phyloP scores from a whole-genome alignment of 306 rosid genomes.

The Phaseolus lunatus region DNA sequence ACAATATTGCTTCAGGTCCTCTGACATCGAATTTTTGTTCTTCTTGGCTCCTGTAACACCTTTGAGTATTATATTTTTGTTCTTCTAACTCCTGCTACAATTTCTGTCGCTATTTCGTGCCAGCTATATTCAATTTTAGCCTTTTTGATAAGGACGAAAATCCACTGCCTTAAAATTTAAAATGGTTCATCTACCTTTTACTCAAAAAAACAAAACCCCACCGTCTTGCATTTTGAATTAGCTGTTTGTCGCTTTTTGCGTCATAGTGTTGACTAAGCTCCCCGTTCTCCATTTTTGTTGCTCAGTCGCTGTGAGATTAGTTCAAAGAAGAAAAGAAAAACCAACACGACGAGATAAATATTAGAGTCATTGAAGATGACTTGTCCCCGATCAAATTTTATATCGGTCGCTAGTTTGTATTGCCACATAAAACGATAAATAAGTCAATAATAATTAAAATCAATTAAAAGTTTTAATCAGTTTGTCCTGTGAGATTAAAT shows the following conservation, averaged over 20 bases:
- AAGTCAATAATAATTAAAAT: too few relatives aligned
- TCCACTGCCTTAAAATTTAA: neutral
- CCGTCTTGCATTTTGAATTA: neutral
- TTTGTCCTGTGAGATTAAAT: too few relatives aligned
- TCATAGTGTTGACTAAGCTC: neutral
- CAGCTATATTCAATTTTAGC: neutral
- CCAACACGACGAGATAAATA: neutral
- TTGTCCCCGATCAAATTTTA: neutral
- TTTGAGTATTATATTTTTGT: too few relatives aligned
- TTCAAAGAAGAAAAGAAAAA: neutral
- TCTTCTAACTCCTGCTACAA: neutral
- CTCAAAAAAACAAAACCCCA: neutral
- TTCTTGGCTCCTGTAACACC: neutral
- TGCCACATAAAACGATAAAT: too few relatives aligned
- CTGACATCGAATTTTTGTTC: conserved; percentile 1
- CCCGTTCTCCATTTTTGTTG: neutral
- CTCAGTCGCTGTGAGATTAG: neutral
- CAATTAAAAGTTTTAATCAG: too few relatives aligned
- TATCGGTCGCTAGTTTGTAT: neutral
- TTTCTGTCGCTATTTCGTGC: conserved; percentile 10
- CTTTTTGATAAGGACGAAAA: conserved; percentile 13
- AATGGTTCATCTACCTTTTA: neutral
- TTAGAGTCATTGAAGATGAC: neutral
- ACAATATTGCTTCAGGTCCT: neutral
- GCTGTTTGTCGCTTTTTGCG: neutral